Base-by-base conservation (phyloP, 768 basidiomycete species). In the Podaxis sp. region DNA sequence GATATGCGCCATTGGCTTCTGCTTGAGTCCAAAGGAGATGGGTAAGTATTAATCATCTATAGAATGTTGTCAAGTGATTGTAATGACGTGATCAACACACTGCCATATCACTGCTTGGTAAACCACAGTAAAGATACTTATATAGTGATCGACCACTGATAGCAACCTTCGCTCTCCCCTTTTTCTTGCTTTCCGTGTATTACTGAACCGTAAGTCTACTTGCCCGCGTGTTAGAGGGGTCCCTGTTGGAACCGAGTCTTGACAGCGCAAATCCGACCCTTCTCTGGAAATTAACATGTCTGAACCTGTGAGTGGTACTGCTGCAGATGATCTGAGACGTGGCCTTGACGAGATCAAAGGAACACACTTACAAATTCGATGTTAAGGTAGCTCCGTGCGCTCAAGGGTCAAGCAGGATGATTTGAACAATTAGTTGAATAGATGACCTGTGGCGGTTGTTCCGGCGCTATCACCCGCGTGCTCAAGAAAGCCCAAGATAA, bases 381-480 rank as follows among this genome's bases (percentile, higher is more conserved):
- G 93, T 94, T 75, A 92, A 92, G 87, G 92, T 90, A 66, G 19
- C 69, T 41, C n/a, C 25, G 15, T 36, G 19, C 33, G 11, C 40
- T 27, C 19, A n/a, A 37, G 11, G 36, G 38, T 43, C 33, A 50
- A 50, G 36, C 43, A 13, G n/a, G 17, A 17, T 57, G 8, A 59
- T 25, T 2, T 37, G 9, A 40, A 46, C 13, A 53, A 43, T 33
- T 43, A 1, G 0, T 19, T 33, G 24, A 12, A 0, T 58, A 93
- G 93, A 95, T 95, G 93, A 85, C 90, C 41, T 96, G 94, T 78
- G 70, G 73, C 29, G 94, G 94, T 27, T 96, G 94, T 78, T 93
- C 93, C 33, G 88, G 89, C 15, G 94, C 94, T 12, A 81, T 96
- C 57, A 80, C 76, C 27, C 85, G 91, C 29, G 94, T 86, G 13